phyloP scores from a whole-genome alignment of 305 asterid genomes.

The Euphrasia arctica region DNA sequence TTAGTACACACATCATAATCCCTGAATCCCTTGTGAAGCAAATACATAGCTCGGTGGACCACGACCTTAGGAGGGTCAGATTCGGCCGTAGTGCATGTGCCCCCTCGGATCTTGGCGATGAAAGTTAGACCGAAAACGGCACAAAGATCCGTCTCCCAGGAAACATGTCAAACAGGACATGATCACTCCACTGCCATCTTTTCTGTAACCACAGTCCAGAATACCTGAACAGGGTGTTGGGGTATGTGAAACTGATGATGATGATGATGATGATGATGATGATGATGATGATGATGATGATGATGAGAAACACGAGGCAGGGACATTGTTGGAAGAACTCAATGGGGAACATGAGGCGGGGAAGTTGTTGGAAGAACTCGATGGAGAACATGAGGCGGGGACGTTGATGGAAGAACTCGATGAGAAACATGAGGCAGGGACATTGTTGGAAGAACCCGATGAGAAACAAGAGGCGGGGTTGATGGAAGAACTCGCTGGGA shows the following conservation, averaged over 20 bases:
- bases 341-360: not conserved
- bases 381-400: no score
- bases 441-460: not conserved
- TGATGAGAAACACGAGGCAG: constrained; percentile 16
- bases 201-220: constrained; percentile 67
- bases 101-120: constrained; percentile 60
- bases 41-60: constrained; percentile 64
- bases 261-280: no score
- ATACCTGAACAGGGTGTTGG: constrained; percentile 24
- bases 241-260: no score
- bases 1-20: constrained; percentile 52
- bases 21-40: constrained; percentile 72
- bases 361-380: no score
- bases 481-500: constrained; percentile 24
- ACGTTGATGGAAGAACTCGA: no score
- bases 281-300: no score
- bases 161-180: constrained; percentile 76
- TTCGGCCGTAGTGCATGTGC: constrained; percentile 66
- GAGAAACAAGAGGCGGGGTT: constrained; percentile 9
- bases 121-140: constrained; percentile 42
- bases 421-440: not conserved
- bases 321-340: constrained; percentile 6
- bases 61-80: constrained; percentile 51
- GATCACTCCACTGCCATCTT: constrained; percentile 49
- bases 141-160: constrained; percentile 49